These are phyloP conservation scores for Flagelloscypha sp. DNA, from an alignment of 768 basidiomycete genomes.

Conservation along the genomic window DNA sequence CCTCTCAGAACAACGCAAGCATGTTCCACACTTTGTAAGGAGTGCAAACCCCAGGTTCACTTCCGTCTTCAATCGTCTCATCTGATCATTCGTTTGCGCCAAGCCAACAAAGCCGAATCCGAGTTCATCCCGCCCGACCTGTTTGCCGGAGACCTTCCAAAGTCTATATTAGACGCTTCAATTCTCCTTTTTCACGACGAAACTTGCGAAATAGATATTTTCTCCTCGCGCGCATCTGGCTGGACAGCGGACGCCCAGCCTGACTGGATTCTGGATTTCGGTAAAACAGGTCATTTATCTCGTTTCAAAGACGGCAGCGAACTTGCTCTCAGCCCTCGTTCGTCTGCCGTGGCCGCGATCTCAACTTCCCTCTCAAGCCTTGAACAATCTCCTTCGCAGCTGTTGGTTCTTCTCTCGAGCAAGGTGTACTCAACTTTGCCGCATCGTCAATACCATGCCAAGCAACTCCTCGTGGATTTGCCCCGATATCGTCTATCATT, in stretches of 20 bases:
- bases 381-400: too few species aligned
- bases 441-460: too few species aligned
- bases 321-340: too few species aligned
- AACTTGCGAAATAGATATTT: conserved; percentile 16
- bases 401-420: too few species aligned
- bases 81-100: conserved; percentile 23
- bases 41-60: conserved; percentile 19
- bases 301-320: too few species aligned
- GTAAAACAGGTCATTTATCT: too few species aligned
- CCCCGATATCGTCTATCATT: conserved; percentile 37
- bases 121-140: conserved; percentile 17
- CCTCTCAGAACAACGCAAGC: conserved; percentile 16
- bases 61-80: conserved; percentile 16
- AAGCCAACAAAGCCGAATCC: neutral
- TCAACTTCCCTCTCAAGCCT: too few species aligned
- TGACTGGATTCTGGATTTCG: too few species aligned
- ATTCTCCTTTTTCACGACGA: conserved; percentile 24
- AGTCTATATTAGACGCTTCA: conserved; percentile 13
- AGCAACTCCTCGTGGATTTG: conserved; percentile 24
- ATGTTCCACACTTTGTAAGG: neutral
- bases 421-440: too few species aligned
- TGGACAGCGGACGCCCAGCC: too few species aligned
- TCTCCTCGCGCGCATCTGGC: too few species aligned
- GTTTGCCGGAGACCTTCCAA: conserved; percentile 19
- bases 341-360: too few species aligned